Evolutionary conservation across 768 basidiomycete genomes (phyloP).

Genomic region (Boletus sp.): DNA sequence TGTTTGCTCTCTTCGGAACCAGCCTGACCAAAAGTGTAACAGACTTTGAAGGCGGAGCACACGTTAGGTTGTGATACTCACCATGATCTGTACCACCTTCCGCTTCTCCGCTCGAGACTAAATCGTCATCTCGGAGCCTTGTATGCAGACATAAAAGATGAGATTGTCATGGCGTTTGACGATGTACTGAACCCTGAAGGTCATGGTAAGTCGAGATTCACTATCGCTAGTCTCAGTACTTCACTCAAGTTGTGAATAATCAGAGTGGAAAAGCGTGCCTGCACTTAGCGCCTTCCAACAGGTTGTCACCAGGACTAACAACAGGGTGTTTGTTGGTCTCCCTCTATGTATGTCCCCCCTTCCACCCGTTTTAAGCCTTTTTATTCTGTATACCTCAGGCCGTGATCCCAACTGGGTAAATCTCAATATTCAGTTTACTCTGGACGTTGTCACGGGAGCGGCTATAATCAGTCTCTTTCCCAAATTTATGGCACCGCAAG

Average conservation of each 20-base stretch:
- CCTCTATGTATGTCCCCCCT: slow-evolving; percentile 8
- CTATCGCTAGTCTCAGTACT: not conserved
- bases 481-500: slow-evolving; percentile 25
- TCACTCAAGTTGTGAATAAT: not conserved
- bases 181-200: slow-evolving; percentile 31
- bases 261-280: slow-evolving; percentile 15
- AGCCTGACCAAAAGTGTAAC: slow-evolving; percentile 5
- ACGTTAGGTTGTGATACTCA: slow-evolving; percentile 34
- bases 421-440: too few relatives aligned
- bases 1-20: not conserved
- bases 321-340: slow-evolving; percentile 14
- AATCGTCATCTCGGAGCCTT: slow-evolving; percentile 38
- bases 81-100: slow-evolving; percentile 31
- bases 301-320: slow-evolving; percentile 8
- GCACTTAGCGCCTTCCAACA: not conserved
- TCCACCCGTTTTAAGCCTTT: not conserved
- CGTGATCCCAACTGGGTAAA: slow-evolving; percentile 28
- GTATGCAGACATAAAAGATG: slow-evolving; percentile 42
- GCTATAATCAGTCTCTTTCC: slow-evolving; percentile 31
- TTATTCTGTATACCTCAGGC: not conserved
- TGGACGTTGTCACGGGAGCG: slow-evolving; percentile 2
- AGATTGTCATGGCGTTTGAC: slow-evolving; percentile 39
- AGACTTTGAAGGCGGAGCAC: too few relatives aligned
- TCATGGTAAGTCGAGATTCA: slow-evolving; percentile 10
- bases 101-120: slow-evolving; percentile 28